Evolutionary conservation across 768 basidiomycete species (phyloP).

Genomic region (Hygrophoropsis aurantiaca): DNA sequence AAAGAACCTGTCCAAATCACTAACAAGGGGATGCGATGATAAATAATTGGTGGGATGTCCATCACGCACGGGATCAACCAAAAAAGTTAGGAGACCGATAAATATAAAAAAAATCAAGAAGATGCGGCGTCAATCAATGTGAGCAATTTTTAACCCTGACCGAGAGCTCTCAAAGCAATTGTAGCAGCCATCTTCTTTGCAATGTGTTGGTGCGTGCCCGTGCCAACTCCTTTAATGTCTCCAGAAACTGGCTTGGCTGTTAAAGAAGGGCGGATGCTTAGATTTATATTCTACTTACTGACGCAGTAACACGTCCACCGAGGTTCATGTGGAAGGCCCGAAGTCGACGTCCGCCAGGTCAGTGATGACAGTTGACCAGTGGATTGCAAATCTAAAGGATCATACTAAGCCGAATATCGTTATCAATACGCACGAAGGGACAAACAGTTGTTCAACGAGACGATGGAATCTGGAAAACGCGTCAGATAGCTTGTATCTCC

Average conservation of each 20-base stretch:
- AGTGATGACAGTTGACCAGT: slow-evolving; percentile 41
- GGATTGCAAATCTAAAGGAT: slow-evolving; percentile 52
- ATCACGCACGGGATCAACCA: background rate
- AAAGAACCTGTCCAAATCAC: too few species aligned
- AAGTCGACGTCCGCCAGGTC: slow-evolving; percentile 52
- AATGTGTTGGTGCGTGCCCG: slow-evolving; percentile 50
- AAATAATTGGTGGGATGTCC: background rate
- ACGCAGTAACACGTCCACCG: slow-evolving; percentile 61
- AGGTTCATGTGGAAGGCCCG: slow-evolving; percentile 45
- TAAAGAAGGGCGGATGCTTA: slow-evolving; percentile 9
- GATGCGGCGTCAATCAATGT: too few species aligned
- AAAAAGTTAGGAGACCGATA: background rate
- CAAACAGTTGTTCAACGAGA: slow-evolving; percentile 44
- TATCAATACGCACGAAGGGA: background rate
- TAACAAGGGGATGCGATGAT: background rate
- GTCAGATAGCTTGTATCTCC: slow-evolving; percentile 1
- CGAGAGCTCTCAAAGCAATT: slow-evolving; percentile 37
- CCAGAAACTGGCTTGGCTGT: slow-evolving; percentile 45
- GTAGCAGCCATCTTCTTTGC: slow-evolving; percentile 44
- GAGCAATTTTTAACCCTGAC: background rate
- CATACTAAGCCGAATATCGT: background rate
- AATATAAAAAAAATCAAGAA: too few species aligned
- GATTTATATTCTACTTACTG: slow-evolving; percentile 37
- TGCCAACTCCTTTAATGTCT: slow-evolving; percentile 45
- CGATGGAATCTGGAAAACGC: slow-evolving; percentile 25